Evolutionary conservation across 2,329 filamentous ascomycete genomes (phyloP).

Genomic region (Talaromyces sp.): DNA sequence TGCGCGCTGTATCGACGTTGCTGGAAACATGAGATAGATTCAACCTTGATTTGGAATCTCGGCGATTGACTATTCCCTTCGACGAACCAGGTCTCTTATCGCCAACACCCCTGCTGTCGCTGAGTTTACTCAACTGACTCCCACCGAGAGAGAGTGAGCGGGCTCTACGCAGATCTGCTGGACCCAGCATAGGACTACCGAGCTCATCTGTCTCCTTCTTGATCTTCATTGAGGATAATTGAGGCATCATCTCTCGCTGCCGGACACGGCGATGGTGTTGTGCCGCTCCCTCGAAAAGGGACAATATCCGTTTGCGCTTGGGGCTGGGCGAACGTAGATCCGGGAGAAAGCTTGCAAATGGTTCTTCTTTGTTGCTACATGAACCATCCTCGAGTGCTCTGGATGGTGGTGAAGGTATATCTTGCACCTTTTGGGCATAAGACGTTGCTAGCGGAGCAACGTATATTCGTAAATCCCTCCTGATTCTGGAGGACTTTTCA

Average conservation of each 20-base stretch:
- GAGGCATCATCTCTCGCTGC: slow-evolving; percentile 39
- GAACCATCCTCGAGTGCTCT: slow-evolving; percentile 19
- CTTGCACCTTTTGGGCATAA: slow-evolving; percentile 33
- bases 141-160: slow-evolving; percentile 31
- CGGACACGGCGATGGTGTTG: slow-evolving; percentile 41
- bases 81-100: slow-evolving; percentile 25
- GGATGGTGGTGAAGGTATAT: slow-evolving; percentile 33
- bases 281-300: slow-evolving; percentile 40
- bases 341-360: slow-evolving; percentile 36
- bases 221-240: slow-evolving; percentile 30
- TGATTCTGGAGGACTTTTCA: slow-evolving; percentile 16
- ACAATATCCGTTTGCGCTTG: slow-evolving; percentile 43
- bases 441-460: slow-evolving; percentile 34
- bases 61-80: slow-evolving; percentile 20
- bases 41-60: background rate
- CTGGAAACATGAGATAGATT: slow-evolving; percentile 5
- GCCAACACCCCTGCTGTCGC: slow-evolving; percentile 26
- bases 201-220: slow-evolving; percentile 37
- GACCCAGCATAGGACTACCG: slow-evolving; percentile 28
- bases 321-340: slow-evolving; percentile 39
- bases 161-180: slow-evolving; percentile 28
- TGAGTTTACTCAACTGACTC: slow-evolving; percentile 20
- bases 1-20: slow-evolving; percentile 24
- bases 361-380: slow-evolving; percentile 13
- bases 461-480: slow-evolving; percentile 36